Evolutionary conservation across 148 eudicot species (phyloP).

Genomic region (Fagopyrum homotropicum): DNA sequence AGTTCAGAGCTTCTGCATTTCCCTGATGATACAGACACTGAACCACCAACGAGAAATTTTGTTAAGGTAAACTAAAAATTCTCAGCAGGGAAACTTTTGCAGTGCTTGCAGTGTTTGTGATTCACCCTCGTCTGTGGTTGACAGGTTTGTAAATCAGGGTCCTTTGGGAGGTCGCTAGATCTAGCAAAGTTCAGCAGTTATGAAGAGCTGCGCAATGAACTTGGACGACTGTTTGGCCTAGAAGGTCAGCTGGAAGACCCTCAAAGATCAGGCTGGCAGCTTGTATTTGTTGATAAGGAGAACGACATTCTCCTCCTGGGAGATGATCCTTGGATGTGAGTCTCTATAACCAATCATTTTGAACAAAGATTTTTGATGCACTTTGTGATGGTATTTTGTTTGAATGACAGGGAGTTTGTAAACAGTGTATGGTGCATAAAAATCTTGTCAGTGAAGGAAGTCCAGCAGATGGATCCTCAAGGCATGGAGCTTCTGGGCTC

Average conservation of each 20-base stretch:
- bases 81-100: not conserved
- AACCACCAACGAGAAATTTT: conserved; percentile 48
- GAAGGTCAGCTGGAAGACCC: conserved; percentile 80
- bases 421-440: conserved; percentile 73
- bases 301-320: conserved; percentile 80
- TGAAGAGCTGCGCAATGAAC: conserved; percentile 64
- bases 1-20: conserved; percentile 74
- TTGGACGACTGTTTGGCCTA: conserved; percentile 71
- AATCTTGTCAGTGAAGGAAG: conserved; percentile 68
- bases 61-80: conserved; percentile 49
- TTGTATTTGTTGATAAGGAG: conserved; percentile 87
- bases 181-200: conserved; percentile 78
- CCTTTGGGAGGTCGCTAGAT: conserved; percentile 69
- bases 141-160: conserved; percentile 77
- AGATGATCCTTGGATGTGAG: conserved; percentile 92
- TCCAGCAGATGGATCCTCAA: conserved; percentile 73
- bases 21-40: conserved; percentile 56
- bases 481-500: conserved; percentile 59
- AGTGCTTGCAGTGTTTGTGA: not conserved
- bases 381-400: not conserved
- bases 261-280: conserved; percentile 98
- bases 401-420: conserved; percentile 55
- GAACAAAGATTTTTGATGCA: conserved; percentile 27
- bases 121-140: conserved; percentile 4
- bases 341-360: not conserved